Evolutionary conservation across 176 grass and related monocot genomes (phyloP).

Genomic region (Areca catechu): DNA sequence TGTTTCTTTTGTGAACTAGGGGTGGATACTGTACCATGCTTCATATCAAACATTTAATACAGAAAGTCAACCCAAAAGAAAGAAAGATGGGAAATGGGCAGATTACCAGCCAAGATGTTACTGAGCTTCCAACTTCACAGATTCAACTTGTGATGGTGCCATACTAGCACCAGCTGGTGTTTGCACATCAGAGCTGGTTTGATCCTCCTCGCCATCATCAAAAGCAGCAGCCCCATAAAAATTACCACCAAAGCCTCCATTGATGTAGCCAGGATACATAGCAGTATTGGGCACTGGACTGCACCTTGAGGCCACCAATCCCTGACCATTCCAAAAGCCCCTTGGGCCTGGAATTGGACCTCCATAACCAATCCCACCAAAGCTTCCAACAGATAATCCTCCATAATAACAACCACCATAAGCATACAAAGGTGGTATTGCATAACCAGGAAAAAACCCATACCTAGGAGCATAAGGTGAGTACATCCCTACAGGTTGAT

Average conservation of each 20-base stretch:
- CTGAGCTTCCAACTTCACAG: no score
- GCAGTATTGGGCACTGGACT: conserved; percentile 25
- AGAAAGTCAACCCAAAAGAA: no score
- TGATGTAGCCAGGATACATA: conserved; percentile 25
- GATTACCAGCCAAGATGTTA: no score
- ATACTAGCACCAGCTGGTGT: conserved; percentile 22
- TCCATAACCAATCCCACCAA: conserved; percentile 18
- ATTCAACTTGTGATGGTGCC: background rate
- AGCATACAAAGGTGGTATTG: conserved; percentile 12
- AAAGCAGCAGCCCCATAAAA: conserved; percentile 30
- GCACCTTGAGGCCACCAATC: conserved; percentile 31
- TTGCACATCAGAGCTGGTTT: conserved; percentile 27
- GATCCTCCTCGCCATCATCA: conserved; percentile 32
- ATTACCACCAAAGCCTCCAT: conserved; percentile 3
- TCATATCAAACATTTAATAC: no score
- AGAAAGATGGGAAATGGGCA: no score
- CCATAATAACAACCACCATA: conserved; percentile 12
- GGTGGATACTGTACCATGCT: no score
- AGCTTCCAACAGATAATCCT: background rate
- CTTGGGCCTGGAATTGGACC: background rate
- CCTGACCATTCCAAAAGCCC: conserved; percentile 14
- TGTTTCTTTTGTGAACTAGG: no score
- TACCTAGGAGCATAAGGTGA: background rate
- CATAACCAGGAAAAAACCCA: conserved; percentile 21
- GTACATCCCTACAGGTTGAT: conserved; percentile 8